phyloP scores from a whole-genome alignment of 2,329 filamentous ascomycete species.

The Thyridium curvatum region DNA sequence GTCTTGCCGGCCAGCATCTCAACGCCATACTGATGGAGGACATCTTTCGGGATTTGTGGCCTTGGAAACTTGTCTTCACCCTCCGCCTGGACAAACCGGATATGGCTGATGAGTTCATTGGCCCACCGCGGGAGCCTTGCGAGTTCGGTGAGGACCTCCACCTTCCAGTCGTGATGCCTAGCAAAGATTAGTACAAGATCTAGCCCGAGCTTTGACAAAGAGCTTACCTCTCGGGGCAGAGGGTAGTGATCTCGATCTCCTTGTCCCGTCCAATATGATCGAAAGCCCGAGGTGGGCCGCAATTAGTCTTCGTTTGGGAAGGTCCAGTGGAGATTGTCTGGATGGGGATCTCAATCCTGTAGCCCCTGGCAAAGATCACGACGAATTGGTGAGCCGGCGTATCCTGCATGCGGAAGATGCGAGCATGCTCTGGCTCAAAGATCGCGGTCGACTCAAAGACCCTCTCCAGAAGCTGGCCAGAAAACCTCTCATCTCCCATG shows the following conservation, averaged over 20 bases:
- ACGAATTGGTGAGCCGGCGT: slow-evolving; percentile 7
- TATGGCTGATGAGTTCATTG: no score
- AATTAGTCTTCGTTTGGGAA: no score
- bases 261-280: neutral
- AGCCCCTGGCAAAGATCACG: slow-evolving; percentile 9
- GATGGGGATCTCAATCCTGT: slow-evolving; percentile 13
- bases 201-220: neutral
- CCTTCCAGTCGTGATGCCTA: slow-evolving; percentile 30
- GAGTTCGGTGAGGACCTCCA: slow-evolving; percentile 21
- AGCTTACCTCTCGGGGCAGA: slow-evolving; percentile 25
- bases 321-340: neutral
- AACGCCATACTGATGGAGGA: slow-evolving; percentile 13
- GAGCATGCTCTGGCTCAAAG: slow-evolving; percentile 7
- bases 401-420: slow-evolving; percentile 3
- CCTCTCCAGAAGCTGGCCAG: slow-evolving; percentile 1
- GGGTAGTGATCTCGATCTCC: slow-evolving; percentile 15
- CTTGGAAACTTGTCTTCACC: slow-evolving; percentile 17
- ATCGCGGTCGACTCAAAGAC: neutral
- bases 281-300: no score
- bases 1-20: slow-evolving; percentile 22
- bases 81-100: neutral
- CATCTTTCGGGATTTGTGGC: slow-evolving; percentile 9
- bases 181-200: slow-evolving; percentile 7
- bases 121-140: slow-evolving; percentile 6
- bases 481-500: slow-evolving; percentile 5